Evolutionary conservation across 768 basidiomycete genomes (phyloP), one percentile per base, ranked within the genome.

Genomic region (Pleurotus pulmonarius): DNA sequence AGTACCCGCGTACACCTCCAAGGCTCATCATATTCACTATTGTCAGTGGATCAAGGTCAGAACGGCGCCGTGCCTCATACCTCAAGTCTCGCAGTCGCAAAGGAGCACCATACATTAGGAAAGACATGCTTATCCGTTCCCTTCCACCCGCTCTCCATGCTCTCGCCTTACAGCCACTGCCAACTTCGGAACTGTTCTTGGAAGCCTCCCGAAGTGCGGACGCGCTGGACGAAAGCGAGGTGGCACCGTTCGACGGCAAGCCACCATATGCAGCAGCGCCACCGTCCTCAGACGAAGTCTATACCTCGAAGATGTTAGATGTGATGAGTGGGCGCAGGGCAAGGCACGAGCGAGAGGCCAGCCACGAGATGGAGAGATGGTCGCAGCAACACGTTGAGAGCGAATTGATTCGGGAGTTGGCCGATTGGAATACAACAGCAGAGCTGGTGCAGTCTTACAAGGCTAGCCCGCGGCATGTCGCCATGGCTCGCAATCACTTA

Each of bases 281-380:
- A 12, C 38, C 11, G 6, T 11, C 9, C 12, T 34, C 24, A 24
- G 13, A 48, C 46, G 55, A 56, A 29, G 46, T 20, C 7, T 56
- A 26, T 22, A 56, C 55, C 3, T 34, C 13, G 18, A 29, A 18
- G 26, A 26, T 56, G 41, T 9, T 45, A 16, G 55, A 56, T 24
- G 55, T 56, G 46, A 56, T 56, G 55, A 44, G 47, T 37, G 55
- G 55, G 6, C n/a, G 55, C 16, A 16, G 45, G 11, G n/a, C 47
- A 12, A 12, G 55, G 22, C 1, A 43, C 8, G 24, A 51, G 24
- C 46, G 16, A 37, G 20, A 37, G 29, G 5, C 6, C 5, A n/a
- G 26, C 5, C 16, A 6, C 13, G n/a, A 34, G 15, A 9, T 16
- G 45, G 24, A 9, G 11, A 34, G 15, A 20, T 44, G 38, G 9